Evolutionary conservation across 192 early-diverging fungal genomes (phyloP), one percentile per base, ranked within the genome.

Genomic region (Backusella sp.): DNA sequence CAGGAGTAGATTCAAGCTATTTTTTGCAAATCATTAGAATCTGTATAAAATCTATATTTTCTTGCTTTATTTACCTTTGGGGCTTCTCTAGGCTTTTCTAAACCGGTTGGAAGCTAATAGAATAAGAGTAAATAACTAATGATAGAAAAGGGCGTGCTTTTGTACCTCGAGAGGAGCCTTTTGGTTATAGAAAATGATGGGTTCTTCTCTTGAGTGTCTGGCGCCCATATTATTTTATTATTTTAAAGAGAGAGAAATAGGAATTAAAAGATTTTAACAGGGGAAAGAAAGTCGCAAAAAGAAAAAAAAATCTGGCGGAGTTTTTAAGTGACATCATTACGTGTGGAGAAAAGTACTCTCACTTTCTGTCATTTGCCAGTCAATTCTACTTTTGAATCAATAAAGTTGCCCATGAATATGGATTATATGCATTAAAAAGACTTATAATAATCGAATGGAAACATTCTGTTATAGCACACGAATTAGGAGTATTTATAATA

Each of bases 151-250:
- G 42, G 32, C 14, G 36, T 44, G 14, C 23, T 42, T 53, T 35
- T 32, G 17, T 76, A 80, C 78, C 78, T 80, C 74, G 28, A 80
- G 62, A 44, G 78, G 78, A 30, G 75, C 74, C 41, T 80, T 80
- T 41, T 75, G 74, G 35, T 80, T 80, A 39, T 80, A 80, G 37
- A 80, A 76, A 49, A 80, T 80, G 32, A 80, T 65, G 2, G 74
- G 74, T 28, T 80, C 78, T 35, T 69, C 39, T 72, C 70, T 80
- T 53, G 78, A 80, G 56, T 80, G 78, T 72, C 68, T 68, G 6
- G 74, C 78, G 67, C 78, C 78, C 78, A 80, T 80, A 36, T 37
- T 44, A 44, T 44, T 32, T 44, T 39, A 34, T 15, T 21, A 35
- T 21, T 68, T 21, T 68, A 68, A 56, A 53, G 30, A 56, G 52